Evolutionary conservation across 257 asterid species (phyloP).

Genomic region (Capsicum baccatum): DNA sequence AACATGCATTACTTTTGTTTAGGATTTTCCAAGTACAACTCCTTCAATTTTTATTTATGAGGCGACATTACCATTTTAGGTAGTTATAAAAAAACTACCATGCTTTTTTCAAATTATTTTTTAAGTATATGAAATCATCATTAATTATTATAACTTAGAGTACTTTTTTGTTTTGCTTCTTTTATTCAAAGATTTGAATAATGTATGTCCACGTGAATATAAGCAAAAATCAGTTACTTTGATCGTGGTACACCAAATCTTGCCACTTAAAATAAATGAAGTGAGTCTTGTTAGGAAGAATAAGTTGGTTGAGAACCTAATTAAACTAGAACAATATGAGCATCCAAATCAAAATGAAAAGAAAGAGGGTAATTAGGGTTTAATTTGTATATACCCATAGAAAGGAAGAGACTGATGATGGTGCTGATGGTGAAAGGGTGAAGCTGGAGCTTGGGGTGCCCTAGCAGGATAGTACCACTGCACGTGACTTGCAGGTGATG

Average conservation of each 20-base stretch:
- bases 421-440: conserved; percentile 60
- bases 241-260: background rate
- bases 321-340: background rate
- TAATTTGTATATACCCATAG: conserved; percentile 54
- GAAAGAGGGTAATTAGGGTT: background rate
- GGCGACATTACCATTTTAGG: no score
- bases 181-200: background rate
- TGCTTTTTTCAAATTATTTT: background rate
- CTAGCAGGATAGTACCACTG: conserved; percentile 77
- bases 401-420: conserved; percentile 72
- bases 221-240: no score
- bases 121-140: background rate
- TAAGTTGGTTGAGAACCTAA: background rate
- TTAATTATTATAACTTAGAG: background rate
- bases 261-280: background rate
- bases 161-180: background rate
- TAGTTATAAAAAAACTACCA: background rate
- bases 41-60: background rate
- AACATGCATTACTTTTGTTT: background rate
- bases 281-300: background rate
- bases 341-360: background rate
- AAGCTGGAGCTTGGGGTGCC: conserved; percentile 44
- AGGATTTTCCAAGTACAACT: background rate
- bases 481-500: conserved; percentile 62
- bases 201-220: background rate